Conservation (phyloP, 805 yeast species). For the Hanseniaspora taiwanica region DNA sequence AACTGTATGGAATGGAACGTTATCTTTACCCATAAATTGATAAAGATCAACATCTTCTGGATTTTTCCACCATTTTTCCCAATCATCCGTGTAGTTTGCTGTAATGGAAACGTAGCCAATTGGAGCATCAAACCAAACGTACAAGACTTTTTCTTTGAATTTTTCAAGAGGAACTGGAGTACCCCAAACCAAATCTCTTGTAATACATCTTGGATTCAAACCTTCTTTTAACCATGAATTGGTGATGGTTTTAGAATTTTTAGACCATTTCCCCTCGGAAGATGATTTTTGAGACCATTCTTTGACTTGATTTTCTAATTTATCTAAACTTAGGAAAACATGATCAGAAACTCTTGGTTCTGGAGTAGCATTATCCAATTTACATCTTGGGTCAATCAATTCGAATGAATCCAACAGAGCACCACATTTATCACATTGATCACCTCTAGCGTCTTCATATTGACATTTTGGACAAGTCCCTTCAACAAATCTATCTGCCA, state of each 20-base stretch:
- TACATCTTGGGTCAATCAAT: conserved; percentile 89
- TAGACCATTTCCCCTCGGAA: conserved; percentile 76
- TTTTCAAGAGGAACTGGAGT: conserved; percentile 90
- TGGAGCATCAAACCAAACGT: conserved; percentile 98
- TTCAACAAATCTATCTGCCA: conserved; percentile 95
- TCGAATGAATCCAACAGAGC: conserved; percentile 80
- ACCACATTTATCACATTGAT: conserved; percentile 98
- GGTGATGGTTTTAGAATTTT: conserved; percentile 79
- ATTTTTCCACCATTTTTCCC: conserved; percentile 91
- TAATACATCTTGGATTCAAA: conserved; percentile 84
- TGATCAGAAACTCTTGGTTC: conserved; percentile 72
- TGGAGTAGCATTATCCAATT: conserved; percentile 76
- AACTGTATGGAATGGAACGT: conserved; percentile 97
- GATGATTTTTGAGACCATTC: conserved; percentile 63
- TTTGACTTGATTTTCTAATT: conserved; percentile 62
- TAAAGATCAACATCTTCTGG: conserved; percentile 81
- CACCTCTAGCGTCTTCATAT: conserved; percentile 97
- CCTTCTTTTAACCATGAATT: conserved; percentile 92
- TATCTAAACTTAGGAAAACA: conserved; percentile 70
- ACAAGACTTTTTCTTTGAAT: conserved; percentile 78
- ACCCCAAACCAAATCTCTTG: conserved; percentile 97
- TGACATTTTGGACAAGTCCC: conserved; percentile 94
- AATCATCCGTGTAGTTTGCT: conserved; percentile 68
- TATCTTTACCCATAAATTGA: conserved; percentile 99
- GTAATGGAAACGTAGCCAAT: conserved; percentile 96